Percentiles rank a stretch among this genome's conserved stretches.
phyloP scores from a whole-genome alignment of 441 rosid genomes.

The Eruca vesicaria region DNA sequence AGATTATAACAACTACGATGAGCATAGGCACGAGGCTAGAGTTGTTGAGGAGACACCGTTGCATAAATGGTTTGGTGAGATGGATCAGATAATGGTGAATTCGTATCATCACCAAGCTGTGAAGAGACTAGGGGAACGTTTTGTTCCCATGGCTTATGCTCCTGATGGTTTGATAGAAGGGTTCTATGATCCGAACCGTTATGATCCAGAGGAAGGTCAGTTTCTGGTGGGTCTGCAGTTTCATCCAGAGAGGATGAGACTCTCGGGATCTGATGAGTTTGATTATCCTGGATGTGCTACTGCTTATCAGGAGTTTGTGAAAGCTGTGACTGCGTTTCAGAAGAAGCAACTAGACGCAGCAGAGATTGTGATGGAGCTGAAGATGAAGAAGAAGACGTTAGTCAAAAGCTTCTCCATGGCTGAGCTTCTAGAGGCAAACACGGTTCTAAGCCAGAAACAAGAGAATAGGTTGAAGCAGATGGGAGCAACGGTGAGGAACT shows the following conservation, averaged over 20 bases:
- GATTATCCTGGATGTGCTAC: constrained; percentile 78
- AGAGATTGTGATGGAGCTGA: constrained; percentile 45
- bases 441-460: constrained; percentile 51
- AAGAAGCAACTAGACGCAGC: constrained; percentile 26
- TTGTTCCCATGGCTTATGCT: constrained; percentile 75
- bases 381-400: constrained; percentile 38
- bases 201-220: constrained; percentile 69
- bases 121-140: constrained; percentile 62
- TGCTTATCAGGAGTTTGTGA: constrained; percentile 63
- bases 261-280: constrained; percentile 48
- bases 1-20: constrained; percentile 70
- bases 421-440: constrained; percentile 38
- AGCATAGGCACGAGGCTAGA: constrained; percentile 59
- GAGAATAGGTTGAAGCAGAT: constrained; percentile 64
- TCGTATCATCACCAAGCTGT: constrained; percentile 94
- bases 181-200: constrained; percentile 72
- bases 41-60: constrained; percentile 62
- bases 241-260: constrained; percentile 84
- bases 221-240: constrained; percentile 88
- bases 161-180: constrained; percentile 84
- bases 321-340: constrained; percentile 48
- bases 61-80: constrained; percentile 57
- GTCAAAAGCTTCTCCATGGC: constrained; percentile 49
- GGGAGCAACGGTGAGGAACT: constrained; percentile 65
- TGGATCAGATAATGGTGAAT: constrained; percentile 67